phyloP scores from a whole-genome alignment of 306 rosid genomes.

The Castanospermum australe region DNA sequence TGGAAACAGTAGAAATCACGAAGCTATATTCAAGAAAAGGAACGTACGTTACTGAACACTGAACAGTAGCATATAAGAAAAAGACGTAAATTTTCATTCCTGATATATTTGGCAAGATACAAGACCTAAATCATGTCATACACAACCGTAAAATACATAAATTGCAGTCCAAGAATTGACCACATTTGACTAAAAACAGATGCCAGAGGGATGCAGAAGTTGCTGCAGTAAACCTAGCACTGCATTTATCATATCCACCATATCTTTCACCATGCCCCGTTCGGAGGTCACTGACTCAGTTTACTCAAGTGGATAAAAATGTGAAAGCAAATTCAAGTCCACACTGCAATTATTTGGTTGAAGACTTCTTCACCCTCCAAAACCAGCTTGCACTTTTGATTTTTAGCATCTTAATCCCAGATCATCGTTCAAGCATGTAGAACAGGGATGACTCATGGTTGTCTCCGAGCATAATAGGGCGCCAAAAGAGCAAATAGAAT shows the following conservation, averaged over 20 bases:
- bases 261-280: slow-evolving; percentile 6
- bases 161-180: slow-evolving; percentile 28
- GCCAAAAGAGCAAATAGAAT: slow-evolving; percentile 20
- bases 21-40: neutral
- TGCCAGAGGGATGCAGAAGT: slow-evolving; percentile 20
- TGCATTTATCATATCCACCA: slow-evolving; percentile 15
- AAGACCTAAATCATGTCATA: slow-evolving; percentile 29
- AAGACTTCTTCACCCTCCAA: slow-evolving; percentile 25
- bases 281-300: no score
- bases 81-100: slow-evolving; percentile 34
- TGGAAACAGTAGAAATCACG: slow-evolving; percentile 25
- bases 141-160: slow-evolving; percentile 32
- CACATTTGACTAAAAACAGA: slow-evolving; percentile 13
- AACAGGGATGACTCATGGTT: slow-evolving; percentile 30
- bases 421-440: slow-evolving; percentile 31
- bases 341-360: slow-evolving; percentile 16
- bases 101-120: slow-evolving; percentile 35
- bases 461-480: slow-evolving; percentile 25
- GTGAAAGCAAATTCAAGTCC: slow-evolving; percentile 18
- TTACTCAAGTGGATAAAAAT: slow-evolving; percentile 24
- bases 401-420: slow-evolving; percentile 17
- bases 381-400: slow-evolving; percentile 25
- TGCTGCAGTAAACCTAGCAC: slow-evolving; percentile 22
- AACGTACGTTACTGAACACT: slow-evolving; percentile 14
- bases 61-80: slow-evolving; percentile 17